Conservation (phyloP, 2,329 filamentous ascomycete species). For the Pestalotiopsis sp. region DNA sequence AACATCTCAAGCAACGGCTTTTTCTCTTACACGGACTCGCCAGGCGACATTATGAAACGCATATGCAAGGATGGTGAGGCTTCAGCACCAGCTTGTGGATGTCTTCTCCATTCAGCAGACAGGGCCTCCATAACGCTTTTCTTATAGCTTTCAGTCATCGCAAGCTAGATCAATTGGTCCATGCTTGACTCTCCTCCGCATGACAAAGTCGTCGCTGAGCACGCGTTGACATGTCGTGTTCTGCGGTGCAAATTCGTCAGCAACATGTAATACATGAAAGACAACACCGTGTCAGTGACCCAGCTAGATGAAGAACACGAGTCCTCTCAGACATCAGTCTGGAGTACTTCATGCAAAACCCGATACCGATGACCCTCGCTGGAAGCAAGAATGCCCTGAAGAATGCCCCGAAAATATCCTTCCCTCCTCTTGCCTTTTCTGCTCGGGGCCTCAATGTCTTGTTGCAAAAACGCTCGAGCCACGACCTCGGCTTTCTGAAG, state of each 20-base stretch:
- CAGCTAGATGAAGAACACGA: neutral
- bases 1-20: constrained; percentile 3
- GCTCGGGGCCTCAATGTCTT: constrained; percentile 35
- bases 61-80: constrained; percentile 1
- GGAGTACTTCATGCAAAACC: constrained; percentile 1
- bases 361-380: constrained; percentile 5
- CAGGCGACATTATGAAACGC: constrained; percentile 3
- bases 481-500: constrained; percentile 68
- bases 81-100: neutral
- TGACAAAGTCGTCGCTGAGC: neutral
- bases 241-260: constrained; percentile 2
- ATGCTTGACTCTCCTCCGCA: neutral
- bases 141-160: neutral
- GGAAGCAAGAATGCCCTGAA: constrained; percentile 24
- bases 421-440: constrained; percentile 11
- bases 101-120: neutral
- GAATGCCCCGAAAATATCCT: constrained; percentile 26
- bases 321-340: neutral
- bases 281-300: neutral
- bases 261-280: neutral
- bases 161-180: neutral
- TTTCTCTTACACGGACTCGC: neutral
- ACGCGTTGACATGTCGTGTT: neutral
- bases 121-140: neutral
- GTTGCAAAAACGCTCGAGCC: constrained; percentile 60